Evolutionary conservation across 2,329 filamentous ascomycete species (phyloP), one percentile per base, ranked within the genome.

Genomic region (Madurella fahalii): DNA sequence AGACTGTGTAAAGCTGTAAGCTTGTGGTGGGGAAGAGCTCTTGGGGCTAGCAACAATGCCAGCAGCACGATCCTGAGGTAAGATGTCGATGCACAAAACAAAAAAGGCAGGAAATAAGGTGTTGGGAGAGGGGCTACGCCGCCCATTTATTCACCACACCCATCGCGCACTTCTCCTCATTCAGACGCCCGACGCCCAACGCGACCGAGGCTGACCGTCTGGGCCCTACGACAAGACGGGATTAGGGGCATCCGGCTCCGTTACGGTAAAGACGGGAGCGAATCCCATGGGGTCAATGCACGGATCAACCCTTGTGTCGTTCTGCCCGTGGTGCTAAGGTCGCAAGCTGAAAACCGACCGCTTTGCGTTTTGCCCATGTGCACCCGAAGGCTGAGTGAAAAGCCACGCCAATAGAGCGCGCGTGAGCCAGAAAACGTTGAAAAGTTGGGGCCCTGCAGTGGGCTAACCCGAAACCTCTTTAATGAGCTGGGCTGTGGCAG

Each of bases 101-200:
- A 49, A 25, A 49, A 13, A 53, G 2, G 20, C 39, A 17, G 9
- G 9, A 5, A 13, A 25, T n/a, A 17, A n/a, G n/a, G n/a, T n/a
- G 30, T 18, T 9, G 5, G 13, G 13, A 30, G 9, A 9, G 17
- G 31, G 16, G 11, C 40, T 5, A 11, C 15, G 32, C 15, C 16
- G 9, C n/a, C 13, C 43, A n/a, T 20, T 37, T 46, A 40, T 52
- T 49, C 42, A 52, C 43, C 41, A 53, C 37, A 16, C 7, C 42
- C 32, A 16, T 17, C 25, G 5, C 41, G 40, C 46, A 30, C 47
- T 18, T 40, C 48, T 32, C 40, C 32, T 48, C 44, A 43, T 46
- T 42, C 37, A 39, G 48, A n/a, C 32, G 2, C 46, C 18, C 30
- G 53, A 12, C 17, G 47, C 44, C 42, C 43, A 32, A 18, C 46